phyloP scores from a whole-genome alignment of 2,329 filamentous ascomycete species.

The Trichoderma simmonsii region DNA sequence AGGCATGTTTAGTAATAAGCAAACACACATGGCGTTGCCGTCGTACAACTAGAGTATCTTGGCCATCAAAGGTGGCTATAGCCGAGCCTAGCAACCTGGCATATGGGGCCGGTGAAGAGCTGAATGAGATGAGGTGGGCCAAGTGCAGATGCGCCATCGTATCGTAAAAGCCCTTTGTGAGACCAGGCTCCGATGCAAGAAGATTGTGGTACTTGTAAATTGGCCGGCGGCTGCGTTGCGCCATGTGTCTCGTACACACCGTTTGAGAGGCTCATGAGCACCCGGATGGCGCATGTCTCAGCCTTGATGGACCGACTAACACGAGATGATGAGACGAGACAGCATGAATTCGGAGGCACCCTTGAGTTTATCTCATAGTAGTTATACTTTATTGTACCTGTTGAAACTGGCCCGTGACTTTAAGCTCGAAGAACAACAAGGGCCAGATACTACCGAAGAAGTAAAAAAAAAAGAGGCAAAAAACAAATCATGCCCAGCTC shows the following conservation, averaged over 20 bases:
- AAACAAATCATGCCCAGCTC: not conserved
- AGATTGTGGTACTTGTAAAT: not conserved
- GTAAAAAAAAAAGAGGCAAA: not conserved
- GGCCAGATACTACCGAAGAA: not conserved
- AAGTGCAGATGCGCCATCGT: not conserved
- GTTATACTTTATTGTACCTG: not conserved
- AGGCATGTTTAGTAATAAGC: not conserved
- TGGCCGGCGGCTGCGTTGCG: not conserved
- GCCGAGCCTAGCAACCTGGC: not conserved
- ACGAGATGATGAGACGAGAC: not conserved
- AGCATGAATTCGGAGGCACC: not conserved
- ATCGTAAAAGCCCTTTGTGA: not conserved
- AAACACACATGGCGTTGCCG: not conserved
- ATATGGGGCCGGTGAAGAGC: slow-evolving; percentile 12
- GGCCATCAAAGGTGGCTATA: not conserved
- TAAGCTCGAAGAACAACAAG: not conserved
- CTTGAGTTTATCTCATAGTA: not conserved
- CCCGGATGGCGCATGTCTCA: not conserved
- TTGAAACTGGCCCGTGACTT: not conserved
- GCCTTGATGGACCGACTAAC: not conserved
- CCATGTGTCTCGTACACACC: not conserved
- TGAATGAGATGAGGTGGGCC: slow-evolving; percentile 8
- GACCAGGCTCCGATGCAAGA: not conserved
- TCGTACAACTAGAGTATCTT: not conserved
- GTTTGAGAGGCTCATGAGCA: not conserved